Evolutionary conservation across 1,284 basidiomycete genomes (phyloP).

Genomic region (Boletus sp.): DNA sequence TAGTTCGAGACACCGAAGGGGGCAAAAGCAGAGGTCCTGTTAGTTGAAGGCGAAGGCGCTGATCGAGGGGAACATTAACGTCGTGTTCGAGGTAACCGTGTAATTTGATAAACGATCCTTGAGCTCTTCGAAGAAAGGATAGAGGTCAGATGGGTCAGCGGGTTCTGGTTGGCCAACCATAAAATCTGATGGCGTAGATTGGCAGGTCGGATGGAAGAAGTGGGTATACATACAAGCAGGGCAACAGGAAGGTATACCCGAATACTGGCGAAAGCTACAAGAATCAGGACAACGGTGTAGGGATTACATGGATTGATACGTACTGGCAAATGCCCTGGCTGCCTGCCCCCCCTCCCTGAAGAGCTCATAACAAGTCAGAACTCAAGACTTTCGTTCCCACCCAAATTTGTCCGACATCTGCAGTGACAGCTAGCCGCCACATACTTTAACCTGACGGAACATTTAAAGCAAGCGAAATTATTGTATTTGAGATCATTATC

Average conservation of each 20-base stretch:
- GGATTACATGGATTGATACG: not conserved
- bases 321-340: slow-evolving; percentile 28
- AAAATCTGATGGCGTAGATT: not conserved
- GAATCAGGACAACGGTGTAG: not conserved
- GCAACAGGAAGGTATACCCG: slow-evolving; percentile 9
- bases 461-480: not conserved
- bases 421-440: slow-evolving; percentile 19
- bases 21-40: too few relatives aligned
- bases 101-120: slow-evolving; percentile 8
- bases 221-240: slow-evolving; percentile 9
- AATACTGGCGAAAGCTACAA: slow-evolving; percentile 17
- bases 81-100: slow-evolving; percentile 8
- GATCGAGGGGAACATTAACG: slow-evolving; percentile 10
- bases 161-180: slow-evolving; percentile 9
- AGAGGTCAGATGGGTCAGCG: slow-evolving; percentile 2
- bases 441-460: not conserved
- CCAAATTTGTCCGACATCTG: slow-evolving; percentile 18
- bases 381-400: slow-evolving; percentile 21
- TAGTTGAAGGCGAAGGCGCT: too few relatives aligned
- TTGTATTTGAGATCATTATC: slow-evolving; percentile 20
- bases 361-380: slow-evolving; percentile 26
- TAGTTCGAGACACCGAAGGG: slow-evolving; percentile 8
- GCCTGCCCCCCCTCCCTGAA: slow-evolving; percentile 24
- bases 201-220: not conserved
- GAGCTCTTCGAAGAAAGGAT: slow-evolving; percentile 18